Evolutionary conservation across 1,284 basidiomycete species (phyloP).

Genomic region (Erythrobasidium hasegawianum): DNA sequence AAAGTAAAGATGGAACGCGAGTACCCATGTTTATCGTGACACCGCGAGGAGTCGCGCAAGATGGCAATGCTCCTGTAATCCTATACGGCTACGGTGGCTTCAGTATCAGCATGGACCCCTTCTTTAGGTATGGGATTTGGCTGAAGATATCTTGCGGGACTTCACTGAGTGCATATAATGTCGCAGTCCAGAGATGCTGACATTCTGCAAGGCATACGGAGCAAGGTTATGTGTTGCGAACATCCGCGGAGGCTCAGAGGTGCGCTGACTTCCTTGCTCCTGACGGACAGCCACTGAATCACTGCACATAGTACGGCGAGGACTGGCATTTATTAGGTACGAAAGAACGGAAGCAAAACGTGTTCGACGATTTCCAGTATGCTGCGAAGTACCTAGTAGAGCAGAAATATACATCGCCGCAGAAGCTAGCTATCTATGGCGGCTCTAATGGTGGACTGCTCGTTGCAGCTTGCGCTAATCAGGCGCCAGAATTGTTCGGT

Average conservation of each 20-base stretch:
- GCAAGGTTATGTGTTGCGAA: conserved; percentile 61
- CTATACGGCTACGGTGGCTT: conserved; percentile 84
- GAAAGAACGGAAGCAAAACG: conserved; percentile 66
- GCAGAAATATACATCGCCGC: conserved; percentile 64
- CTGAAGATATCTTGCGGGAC: conserved; percentile 39
- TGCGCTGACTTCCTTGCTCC: conserved; percentile 54
- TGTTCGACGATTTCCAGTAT: conserved; percentile 70
- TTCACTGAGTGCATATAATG: too few species aligned
- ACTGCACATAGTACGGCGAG: conserved; percentile 11
- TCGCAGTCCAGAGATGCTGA: conserved; percentile 59
- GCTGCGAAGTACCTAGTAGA: conserved; percentile 71
- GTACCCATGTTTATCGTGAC: conserved; percentile 80
- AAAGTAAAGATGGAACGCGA: conserved; percentile 72
- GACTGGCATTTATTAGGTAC: conserved; percentile 68
- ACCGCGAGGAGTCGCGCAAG: conserved; percentile 62
- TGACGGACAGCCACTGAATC: conserved; percentile 37
- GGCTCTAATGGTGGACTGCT: conserved; percentile 62
- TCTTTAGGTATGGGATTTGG: conserved; percentile 56
- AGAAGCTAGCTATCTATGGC: conserved; percentile 69
- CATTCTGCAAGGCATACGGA: conserved; percentile 69
- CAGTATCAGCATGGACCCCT: conserved; percentile 65
- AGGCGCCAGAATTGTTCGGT: conserved; percentile 71
- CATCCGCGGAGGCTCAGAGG: conserved; percentile 68
- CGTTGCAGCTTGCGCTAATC: conserved; percentile 72
- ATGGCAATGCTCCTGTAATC: conserved; percentile 72